Conservation (phyloP, 2,329 filamentous ascomycete species). For the Fusarium udum region DNA sequence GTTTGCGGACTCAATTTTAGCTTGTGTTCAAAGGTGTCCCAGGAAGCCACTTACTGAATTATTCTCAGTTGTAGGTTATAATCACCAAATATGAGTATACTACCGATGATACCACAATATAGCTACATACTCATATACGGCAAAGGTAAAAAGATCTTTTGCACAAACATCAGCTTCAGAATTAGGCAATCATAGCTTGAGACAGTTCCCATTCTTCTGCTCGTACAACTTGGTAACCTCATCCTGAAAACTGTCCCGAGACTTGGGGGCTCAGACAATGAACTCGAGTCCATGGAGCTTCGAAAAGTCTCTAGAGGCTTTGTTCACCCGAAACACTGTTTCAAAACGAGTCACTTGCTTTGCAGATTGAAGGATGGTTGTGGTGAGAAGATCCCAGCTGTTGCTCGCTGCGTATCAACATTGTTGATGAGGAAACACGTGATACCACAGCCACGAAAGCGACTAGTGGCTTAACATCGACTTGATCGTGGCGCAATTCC, state of each 20-base stretch:
- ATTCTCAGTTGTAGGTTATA: neutral
- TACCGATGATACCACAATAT: neutral
- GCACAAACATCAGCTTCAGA: neutral
- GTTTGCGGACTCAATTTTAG: neutral
- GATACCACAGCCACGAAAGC: conserved; percentile 5
- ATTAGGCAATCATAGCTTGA: conserved; percentile 22
- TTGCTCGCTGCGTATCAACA: neutral
- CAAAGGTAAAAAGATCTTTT: neutral
- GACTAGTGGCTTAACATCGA: neutral
- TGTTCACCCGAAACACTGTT: conserved; percentile 6
- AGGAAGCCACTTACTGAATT: neutral
- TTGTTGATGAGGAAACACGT: conserved; percentile 17
- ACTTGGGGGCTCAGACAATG: conserved; percentile 5
- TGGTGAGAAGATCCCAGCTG: neutral
- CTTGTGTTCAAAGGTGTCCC: neutral
- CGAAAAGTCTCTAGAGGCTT: neutral
- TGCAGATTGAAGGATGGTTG: neutral
- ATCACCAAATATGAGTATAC: neutral
- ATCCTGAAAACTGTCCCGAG: conserved; percentile 11
- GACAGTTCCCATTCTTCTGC: conserved; percentile 4
- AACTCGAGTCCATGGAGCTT: neutral
- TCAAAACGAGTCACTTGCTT: neutral
- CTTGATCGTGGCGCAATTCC: conserved; percentile 36
- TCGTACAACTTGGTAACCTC: conserved; percentile 13
- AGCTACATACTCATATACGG: neutral